Evolutionary conservation across 805 yeast genomes (phyloP).

Genomic region (Lipomyces oligophaga): DNA sequence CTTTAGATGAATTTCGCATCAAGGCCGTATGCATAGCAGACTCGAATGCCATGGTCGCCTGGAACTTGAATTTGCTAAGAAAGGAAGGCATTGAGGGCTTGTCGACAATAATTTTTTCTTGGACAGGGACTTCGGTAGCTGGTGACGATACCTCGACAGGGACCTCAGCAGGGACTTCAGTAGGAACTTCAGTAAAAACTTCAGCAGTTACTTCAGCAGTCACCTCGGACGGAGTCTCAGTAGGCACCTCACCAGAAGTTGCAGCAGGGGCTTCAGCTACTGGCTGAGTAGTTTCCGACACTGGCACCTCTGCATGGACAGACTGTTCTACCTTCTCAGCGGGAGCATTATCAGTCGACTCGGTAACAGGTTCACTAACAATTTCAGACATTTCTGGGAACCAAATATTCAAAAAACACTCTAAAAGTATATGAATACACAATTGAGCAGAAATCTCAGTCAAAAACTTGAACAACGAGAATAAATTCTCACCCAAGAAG

Average conservation of each 20-base stretch:
- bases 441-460: no score
- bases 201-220: not conserved
- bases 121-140: not conserved
- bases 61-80: not conserved
- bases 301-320: not conserved
- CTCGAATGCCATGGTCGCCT: conserved; percentile 12
- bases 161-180: not conserved
- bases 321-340: not conserved
- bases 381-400: no score
- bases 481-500: no score
- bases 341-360: not conserved
- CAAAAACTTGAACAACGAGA: no score
- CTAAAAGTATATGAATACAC: no score
- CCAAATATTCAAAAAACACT: no score
- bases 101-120: not conserved
- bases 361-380: not conserved
- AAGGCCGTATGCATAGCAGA: conserved; percentile 19
- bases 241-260: not conserved
- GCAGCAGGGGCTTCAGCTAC: not conserved
- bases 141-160: not conserved
- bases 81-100: not conserved
- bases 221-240: not conserved
- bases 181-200: not conserved
- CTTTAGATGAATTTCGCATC: conserved; percentile 18
- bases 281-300: not conserved